Evolutionary conservation across 1,284 basidiomycete genomes (phyloP), one percentile per base, ranked within the genome.

Genomic region (Anthracocystis setariae): DNA sequence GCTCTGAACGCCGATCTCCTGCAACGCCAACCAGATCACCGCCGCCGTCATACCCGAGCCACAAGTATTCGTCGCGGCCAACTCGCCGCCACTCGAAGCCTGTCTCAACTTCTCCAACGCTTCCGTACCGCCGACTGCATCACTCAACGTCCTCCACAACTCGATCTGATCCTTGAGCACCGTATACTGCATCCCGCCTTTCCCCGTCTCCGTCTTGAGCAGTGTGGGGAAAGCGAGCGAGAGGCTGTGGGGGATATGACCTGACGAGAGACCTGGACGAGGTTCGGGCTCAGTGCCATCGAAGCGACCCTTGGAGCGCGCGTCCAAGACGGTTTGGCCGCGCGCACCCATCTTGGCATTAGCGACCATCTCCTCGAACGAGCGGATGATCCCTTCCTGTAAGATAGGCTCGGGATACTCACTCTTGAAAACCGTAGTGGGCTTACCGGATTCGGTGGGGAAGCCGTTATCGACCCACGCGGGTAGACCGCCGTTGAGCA

Each of bases 41-140:
- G 89, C 92, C 3, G 96, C 96, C 13, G 94, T 97, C 96, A 99
- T 98, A 17, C 96, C 96, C 76, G 77, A 81, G 8, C 84, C 84
- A 43, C 84, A 85, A 13, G 81, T 82, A 20, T 68, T 74, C 5
- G 82, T 76, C 4, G 64, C 63, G 5, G 64, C 64, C 13, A 73
- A 46, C 49, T 73, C 64, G 21, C 70, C 70, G 15, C 74, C 77
- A 29, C 66, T 65, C 39, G 68, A 71, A 17, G 73, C 80, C 48
- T 82, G 79, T 15, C 80, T 54, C 37, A 81, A 50, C 63, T 76
- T 76, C 23, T 83, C 81, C 40, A 81, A 62, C 3, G 70, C 62
- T 33, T 76, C 71, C 35, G 54, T 74, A 13, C 77, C 72, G 3
- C 93, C 84, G 58, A 92, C 85, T 0, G 88, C 89, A 17, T 90